Conservation (phyloP, 2,329 filamentous ascomycete species). For the Exophiala aquamarina region DNA sequence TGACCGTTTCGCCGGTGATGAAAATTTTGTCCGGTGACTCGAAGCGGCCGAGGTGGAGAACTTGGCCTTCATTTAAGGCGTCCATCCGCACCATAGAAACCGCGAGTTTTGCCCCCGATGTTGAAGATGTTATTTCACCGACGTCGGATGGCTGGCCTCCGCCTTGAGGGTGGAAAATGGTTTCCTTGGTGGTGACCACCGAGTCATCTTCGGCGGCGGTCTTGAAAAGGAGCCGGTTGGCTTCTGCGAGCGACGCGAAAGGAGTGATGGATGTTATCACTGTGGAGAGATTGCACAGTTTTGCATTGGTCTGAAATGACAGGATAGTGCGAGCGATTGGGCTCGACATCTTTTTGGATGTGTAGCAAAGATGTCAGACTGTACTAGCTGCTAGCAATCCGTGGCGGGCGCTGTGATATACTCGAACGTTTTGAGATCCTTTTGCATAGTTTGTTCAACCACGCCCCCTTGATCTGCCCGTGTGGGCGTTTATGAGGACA, state of each 20-base stretch:
- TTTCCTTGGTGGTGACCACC: conserved; percentile 62
- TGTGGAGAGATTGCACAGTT: conserved; percentile 20
- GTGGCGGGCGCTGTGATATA: no score
- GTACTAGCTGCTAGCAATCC: no score
- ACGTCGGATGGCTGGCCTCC: conserved; percentile 71
- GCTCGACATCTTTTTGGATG: conserved; percentile 11
- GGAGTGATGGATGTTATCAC: conserved; percentile 47
- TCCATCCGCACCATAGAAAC: conserved; percentile 61
- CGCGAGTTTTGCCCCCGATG: conserved; percentile 40
- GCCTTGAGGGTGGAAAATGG: conserved; percentile 75
- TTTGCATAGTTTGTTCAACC: no score
- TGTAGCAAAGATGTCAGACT: no score
- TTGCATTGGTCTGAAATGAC: conserved; percentile 20
- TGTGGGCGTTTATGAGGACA: no score
- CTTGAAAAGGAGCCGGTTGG: conserved; percentile 60
- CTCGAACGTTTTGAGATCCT: no score
- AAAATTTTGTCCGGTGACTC: conserved; percentile 35
- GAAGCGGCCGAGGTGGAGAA: conserved; percentile 68
- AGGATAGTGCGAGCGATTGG: conserved; percentile 14
- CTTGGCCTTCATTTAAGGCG: conserved; percentile 50
- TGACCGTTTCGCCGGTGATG: conserved; percentile 44
- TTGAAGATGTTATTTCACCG: conserved; percentile 51
- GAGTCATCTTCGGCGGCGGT: conserved; percentile 51
- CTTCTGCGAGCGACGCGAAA: conserved; percentile 51
- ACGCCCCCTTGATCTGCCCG: no score